A percentile compares a stretch with the other conserved stretches of the same genome.
Evolutionary conservation across 2,329 filamentous ascomycete genomes (phyloP).

Genomic region (Albifimbria verrucaria): DNA sequence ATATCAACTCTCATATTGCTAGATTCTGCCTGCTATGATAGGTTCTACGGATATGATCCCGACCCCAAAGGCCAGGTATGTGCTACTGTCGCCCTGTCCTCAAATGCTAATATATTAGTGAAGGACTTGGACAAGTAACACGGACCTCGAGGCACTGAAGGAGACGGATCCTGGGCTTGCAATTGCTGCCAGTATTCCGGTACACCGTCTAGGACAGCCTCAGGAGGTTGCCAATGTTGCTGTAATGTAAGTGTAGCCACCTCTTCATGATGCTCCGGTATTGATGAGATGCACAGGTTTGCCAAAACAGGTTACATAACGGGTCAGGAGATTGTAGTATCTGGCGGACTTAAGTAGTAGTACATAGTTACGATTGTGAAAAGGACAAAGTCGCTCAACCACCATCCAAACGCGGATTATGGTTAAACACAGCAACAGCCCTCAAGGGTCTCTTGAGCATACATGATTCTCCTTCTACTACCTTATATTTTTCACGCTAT

Average conservation of each 20-base stretch:
- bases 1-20: background rate
- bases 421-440: too few species aligned
- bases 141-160: conserved; percentile 24
- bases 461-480: too few species aligned
- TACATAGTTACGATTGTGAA: too few species aligned
- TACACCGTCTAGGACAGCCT: conserved; percentile 29
- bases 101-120: too few species aligned
- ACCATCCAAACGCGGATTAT: too few species aligned
- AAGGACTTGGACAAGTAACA: conserved; percentile 26
- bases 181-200: conserved; percentile 28
- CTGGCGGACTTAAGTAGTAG: conserved; percentile 19
- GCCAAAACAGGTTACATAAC: conserved; percentile 25
- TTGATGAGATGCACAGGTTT: conserved; percentile 14
- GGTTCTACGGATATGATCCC: conserved; percentile 33
- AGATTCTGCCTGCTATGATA: conserved; percentile 34
- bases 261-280: too few species aligned
- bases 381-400: too few species aligned
- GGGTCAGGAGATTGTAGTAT: conserved; percentile 23
- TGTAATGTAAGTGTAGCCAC: conserved; percentile 23
- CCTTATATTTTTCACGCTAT: too few species aligned
- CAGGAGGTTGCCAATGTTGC: conserved; percentile 32
- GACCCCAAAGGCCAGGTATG: conserved; percentile 25
- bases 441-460: too few species aligned
- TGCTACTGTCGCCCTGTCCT: too few species aligned
- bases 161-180: conserved; percentile 28